Evolutionary conservation across 345 rosid genomes (phyloP), one percentile per base, ranked within the genome.

Genomic region (Eutrema japonicum): DNA sequence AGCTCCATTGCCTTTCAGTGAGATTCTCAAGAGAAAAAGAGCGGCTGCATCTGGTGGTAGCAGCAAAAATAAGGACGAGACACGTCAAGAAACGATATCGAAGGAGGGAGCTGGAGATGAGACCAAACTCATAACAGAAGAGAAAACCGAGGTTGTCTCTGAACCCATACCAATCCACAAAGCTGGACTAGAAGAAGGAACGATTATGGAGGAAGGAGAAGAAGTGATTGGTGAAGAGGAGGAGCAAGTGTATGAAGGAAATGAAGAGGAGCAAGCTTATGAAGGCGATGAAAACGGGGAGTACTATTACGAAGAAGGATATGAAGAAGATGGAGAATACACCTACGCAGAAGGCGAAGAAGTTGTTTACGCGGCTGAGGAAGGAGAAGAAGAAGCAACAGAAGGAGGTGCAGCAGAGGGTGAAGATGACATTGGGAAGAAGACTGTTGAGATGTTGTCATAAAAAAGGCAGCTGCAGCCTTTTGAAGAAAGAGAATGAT

Each of bases 1-100:
- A 64, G 94, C 93, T 67, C 98, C 98, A 7, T 81, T 87, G 86
- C 88, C 98, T 61, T 83, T 93, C 26, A 88, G 89, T 50, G 96
- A 86, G 86, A 90, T 93, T 79, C 83, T 91, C 72, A 93, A 81
- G 82, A 87, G 97, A 64, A 91, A 93, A 82, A 83, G 88, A 81
- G 86, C 78, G 42, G 82, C 85, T 66, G 84, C 75, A 54, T 73
- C 81, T 72, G 80, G 74, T 61, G 78, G 78, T 49, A 80, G 78
- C 16, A 68, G 70, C 66, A 73, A 12, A 42, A 75, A 11, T 32
- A 26, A 45, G 66, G 33, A 57, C 47, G 60, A 66, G 74, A 64
- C 10, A 60, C 46, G 35, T 43, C 51, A 29, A 70, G 77, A 72
- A 77, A 18, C 36, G 58, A 58, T 32, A 40, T 16, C 70, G 45